Conservation (phyloP, 2,329 filamentous ascomycete species). For the Sporothrix sp. region DNA sequence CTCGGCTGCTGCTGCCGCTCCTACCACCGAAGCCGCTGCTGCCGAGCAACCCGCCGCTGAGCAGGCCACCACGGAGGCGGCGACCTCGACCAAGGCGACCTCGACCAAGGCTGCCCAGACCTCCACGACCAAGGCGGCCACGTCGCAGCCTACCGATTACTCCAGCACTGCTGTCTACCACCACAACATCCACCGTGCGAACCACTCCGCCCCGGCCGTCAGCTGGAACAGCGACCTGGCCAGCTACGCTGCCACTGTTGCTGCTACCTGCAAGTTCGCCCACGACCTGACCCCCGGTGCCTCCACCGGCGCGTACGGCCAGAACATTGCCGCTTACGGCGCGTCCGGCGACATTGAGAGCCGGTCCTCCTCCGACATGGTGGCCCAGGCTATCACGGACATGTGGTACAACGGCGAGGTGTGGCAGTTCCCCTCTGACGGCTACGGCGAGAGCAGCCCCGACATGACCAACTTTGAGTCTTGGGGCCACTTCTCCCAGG, state of each 20-base stretch:
- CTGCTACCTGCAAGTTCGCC: slow-evolving; percentile 57
- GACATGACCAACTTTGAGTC: slow-evolving; percentile 50
- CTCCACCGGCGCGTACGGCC: slow-evolving; percentile 59
- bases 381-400: slow-evolving; percentile 62
- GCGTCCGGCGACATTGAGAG: slow-evolving; percentile 30
- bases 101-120: not conserved
- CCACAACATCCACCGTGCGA: slow-evolving; percentile 80
- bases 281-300: slow-evolving; percentile 60
- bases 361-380: slow-evolving; percentile 43
- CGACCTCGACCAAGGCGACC: no score
- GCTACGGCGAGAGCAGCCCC: slow-evolving; percentile 52
- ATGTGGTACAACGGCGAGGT: slow-evolving; percentile 86
- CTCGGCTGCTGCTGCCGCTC: not conserved
- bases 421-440: slow-evolving; percentile 39
- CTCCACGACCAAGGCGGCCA: slow-evolving; percentile 9
- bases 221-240: slow-evolving; percentile 57
- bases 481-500: slow-evolving; percentile 69
- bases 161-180: slow-evolving; percentile 46
- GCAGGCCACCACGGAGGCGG: not conserved
- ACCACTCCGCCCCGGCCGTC: slow-evolving; percentile 62
- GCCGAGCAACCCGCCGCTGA: not conserved
- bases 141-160: slow-evolving; percentile 22
- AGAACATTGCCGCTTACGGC: slow-evolving; percentile 73
- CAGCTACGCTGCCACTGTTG: slow-evolving; percentile 52
- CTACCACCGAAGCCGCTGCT: not conserved